Conservation (phyloP, 192 early-diverging fungal genomes). For the Coemansia javaensis region DNA sequence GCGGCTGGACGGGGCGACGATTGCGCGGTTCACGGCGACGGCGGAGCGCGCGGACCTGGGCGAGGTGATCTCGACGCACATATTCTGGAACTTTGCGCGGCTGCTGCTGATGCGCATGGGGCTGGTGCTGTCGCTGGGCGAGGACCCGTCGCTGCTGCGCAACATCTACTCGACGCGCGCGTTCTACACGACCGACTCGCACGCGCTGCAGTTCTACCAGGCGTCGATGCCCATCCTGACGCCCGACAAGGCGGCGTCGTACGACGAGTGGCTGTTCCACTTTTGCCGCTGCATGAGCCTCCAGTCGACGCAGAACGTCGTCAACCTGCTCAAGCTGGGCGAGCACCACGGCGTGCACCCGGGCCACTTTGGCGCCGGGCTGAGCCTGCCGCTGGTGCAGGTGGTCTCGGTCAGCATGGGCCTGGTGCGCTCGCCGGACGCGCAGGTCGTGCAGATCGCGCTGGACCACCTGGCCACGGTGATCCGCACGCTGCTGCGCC, state of each 20-base stretch:
- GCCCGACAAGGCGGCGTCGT: slow-evolving; percentile 41
- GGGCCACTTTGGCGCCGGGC: slow-evolving; percentile 39
- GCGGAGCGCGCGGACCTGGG: slow-evolving; percentile 38
- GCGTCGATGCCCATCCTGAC: slow-evolving; percentile 44
- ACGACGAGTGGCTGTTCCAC: slow-evolving; percentile 51
- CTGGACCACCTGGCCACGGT: slow-evolving; percentile 41
- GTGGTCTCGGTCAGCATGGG: slow-evolving; percentile 44
- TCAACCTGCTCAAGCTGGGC: slow-evolving; percentile 42
- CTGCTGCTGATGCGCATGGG: slow-evolving; percentile 49
- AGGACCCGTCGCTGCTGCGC: slow-evolving; percentile 42
- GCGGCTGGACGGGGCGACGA: slow-evolving; percentile 35
- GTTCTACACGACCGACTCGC: slow-evolving; percentile 41
- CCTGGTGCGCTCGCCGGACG: slow-evolving; percentile 39
- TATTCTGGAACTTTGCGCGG: slow-evolving; percentile 50
- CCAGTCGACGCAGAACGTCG: slow-evolving; percentile 48
- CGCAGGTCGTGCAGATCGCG: slow-evolving; percentile 37
- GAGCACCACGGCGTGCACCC: slow-evolving; percentile 40
- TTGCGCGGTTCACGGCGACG: slow-evolving; percentile 38
- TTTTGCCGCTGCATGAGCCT: slow-evolving; percentile 50
- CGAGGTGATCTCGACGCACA: slow-evolving; percentile 42
- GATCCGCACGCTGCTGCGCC: slow-evolving; percentile 38
- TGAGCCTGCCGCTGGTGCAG: slow-evolving; percentile 43
- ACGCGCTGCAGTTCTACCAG: slow-evolving; percentile 44
- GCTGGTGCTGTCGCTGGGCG: slow-evolving; percentile 39
- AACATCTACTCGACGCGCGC: slow-evolving; percentile 45